Conservation (phyloP, 352 stramenopile genomes). For the Phytophthora sojae region DNA sequence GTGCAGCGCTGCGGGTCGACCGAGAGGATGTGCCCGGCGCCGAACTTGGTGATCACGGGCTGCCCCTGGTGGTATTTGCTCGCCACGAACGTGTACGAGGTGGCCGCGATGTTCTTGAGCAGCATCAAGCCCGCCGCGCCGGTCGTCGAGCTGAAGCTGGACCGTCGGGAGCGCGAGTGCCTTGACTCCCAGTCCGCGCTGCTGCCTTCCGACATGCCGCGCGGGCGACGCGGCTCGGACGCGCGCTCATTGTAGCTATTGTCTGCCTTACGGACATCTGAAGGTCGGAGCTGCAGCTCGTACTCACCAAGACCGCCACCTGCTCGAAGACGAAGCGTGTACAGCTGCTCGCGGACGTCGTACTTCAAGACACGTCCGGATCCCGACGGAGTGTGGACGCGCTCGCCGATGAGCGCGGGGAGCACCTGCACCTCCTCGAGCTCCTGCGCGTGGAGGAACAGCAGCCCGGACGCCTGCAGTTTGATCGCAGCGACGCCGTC, state of each 20-base stretch:
- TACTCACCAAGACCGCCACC: conserved; percentile 44
- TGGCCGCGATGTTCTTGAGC: conserved; percentile 70
- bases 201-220: conserved; percentile 40
- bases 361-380: conserved; percentile 64
- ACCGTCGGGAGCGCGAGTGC: conserved; percentile 22
- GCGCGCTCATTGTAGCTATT: conserved; percentile 21
- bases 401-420: conserved; percentile 65
- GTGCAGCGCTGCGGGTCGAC: conserved; percentile 57
- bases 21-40: conserved; percentile 63
- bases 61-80: conserved; percentile 80
- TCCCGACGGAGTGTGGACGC: conserved; percentile 63
- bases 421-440: conserved; percentile 63
- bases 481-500: conserved; percentile 64
- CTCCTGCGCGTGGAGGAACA: conserved; percentile 34
- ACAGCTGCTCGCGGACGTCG: conserved; percentile 57
- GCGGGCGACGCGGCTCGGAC: conserved; percentile 38
- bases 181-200: conserved; percentile 21
- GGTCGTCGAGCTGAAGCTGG: conserved; percentile 21
- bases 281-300: conserved; percentile 45
- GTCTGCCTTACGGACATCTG: conserved; percentile 50
- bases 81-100: conserved; percentile 69
- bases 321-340: conserved; percentile 52
- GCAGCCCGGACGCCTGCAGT: conserved; percentile 48
- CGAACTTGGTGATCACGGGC: conserved; percentile 78
- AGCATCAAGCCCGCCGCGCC: conserved; percentile 46